These are phyloP conservation scores for Candida broadrunensis DNA, from an alignment of 805 yeast species.

Conservation along the genomic window DNA sequence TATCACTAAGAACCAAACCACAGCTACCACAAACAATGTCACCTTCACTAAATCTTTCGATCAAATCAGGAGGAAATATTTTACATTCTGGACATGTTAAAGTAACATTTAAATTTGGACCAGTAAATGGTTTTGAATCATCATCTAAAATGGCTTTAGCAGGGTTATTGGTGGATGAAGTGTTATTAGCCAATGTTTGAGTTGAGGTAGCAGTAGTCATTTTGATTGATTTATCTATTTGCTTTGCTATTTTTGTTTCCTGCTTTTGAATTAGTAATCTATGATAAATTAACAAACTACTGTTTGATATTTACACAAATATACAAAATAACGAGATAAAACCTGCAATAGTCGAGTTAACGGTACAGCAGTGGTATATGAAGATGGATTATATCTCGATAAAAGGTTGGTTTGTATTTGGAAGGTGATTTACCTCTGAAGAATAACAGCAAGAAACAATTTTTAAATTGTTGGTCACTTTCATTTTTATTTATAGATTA, in stretches of 20 bases:
- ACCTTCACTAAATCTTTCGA: conserved; percentile 94
- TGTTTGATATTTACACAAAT: too few relatives aligned
- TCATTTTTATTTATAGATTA: background rate
- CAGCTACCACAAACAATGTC: conserved; percentile 98
- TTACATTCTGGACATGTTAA: conserved; percentile 95
- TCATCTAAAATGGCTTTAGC: background rate
- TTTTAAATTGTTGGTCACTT: background rate
- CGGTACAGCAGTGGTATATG: background rate
- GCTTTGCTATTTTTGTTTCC: too few relatives aligned
- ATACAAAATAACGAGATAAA: too few relatives aligned
- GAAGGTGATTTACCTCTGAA: background rate
- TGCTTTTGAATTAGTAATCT: too few relatives aligned
- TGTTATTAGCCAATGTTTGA: too few relatives aligned
- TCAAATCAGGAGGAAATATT: conserved; percentile 90
- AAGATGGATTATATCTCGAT: background rate
- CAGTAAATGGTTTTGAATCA: conserved; percentile 39
- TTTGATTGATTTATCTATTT: background rate
- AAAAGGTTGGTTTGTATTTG: background rate
- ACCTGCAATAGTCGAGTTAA: background rate
- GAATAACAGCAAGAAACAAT: background rate
- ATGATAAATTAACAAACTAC: too few relatives aligned
- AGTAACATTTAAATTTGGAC: conserved; percentile 84
- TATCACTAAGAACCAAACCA: conserved; percentile 88
- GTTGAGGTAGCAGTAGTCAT: background rate
- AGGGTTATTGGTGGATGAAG: background rate